Evolutionary conservation across 306 rosid genomes (phyloP), one percentile per base, ranked within the genome.

Genomic region (Dicorynia guianensis): DNA sequence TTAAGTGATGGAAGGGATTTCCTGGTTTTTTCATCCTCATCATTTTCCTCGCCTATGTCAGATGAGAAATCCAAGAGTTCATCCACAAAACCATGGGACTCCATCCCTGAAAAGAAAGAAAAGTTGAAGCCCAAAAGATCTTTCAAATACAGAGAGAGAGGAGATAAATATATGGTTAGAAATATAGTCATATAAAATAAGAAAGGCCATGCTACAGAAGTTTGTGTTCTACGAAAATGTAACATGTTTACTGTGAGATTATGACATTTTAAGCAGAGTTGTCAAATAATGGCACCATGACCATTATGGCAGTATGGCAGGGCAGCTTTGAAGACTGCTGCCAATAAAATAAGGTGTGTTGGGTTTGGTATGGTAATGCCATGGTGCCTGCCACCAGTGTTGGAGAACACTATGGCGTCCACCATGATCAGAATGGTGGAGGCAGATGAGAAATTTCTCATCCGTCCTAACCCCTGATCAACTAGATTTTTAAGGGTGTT

Each of bases 11-110:
- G 50, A 55, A 55, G 36, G 77, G 44, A 38, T 77, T 80, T 81
- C 42, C 63, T 58, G 35, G 60, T 54, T 35, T 72, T 86, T 9
- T 82, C 87, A 2, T 83, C 91, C 11, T 79, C 86, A n/a, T 85
- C 82, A 12, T 81, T 87, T 12, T 74, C 86, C 83, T 84, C 89
- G 30, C 82, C 92, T 46, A 86, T 75, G 81, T 90, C 94, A 18
- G 86, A 92, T 39, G 85, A 76, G 87, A 90, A 90, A 80, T 90
- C 84, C 82, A 91, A 76, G 33, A 93, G 82, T 58, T 87, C 96
- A 40, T 90, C 96, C 68, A 93, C 71, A 72, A 86, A 84, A 64
- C 79, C 88, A 56, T 79, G 78, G 43, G 86, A 61, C 62, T 84
- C 98, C 98, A 93, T 90, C 80, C 75, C 81, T 81, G 76, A 71